phyloP scores from a whole-genome alignment of 352 stramenopile species.

The Phytopythium cucurbitacearum region DNA sequence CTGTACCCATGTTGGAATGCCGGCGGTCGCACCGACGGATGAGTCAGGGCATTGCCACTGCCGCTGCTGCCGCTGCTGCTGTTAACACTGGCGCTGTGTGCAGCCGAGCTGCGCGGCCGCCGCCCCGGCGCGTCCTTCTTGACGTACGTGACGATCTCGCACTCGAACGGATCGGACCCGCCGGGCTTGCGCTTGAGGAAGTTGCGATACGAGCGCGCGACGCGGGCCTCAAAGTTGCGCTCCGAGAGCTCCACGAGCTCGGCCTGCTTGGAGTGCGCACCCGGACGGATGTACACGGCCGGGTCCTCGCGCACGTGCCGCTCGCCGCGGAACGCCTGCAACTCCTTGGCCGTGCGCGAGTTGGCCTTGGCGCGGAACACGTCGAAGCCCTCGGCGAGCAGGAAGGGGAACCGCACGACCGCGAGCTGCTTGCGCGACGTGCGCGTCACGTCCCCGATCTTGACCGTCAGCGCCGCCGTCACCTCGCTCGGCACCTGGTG shows the following conservation, averaged over 20 bases:
- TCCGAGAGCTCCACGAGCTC: slow-evolving; percentile 65
- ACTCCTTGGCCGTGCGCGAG: slow-evolving; percentile 41
- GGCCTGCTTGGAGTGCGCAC: slow-evolving; percentile 76
- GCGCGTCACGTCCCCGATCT: slow-evolving; percentile 64
- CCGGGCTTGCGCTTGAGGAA: slow-evolving; percentile 70
- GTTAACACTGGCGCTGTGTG: slow-evolving; percentile 12
- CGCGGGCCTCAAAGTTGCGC: slow-evolving; percentile 63
- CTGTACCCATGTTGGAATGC: neutral
- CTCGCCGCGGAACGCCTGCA: slow-evolving; percentile 36
- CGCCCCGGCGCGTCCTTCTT: slow-evolving; percentile 35
- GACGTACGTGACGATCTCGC: slow-evolving; percentile 71
- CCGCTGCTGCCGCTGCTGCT: slow-evolving; percentile 6
- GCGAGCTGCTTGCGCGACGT: slow-evolving; percentile 71
- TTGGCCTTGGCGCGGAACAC: slow-evolving; percentile 72
- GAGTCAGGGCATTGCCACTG: slow-evolving; percentile 7
- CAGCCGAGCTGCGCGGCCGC: slow-evolving; percentile 10
- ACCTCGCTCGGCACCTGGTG: slow-evolving; percentile 51
- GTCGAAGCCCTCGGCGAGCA: slow-evolving; percentile 67
- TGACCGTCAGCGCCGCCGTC: slow-evolving; percentile 62
- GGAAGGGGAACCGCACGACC: slow-evolving; percentile 56
- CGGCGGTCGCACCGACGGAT: neutral
- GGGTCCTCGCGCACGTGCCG: slow-evolving; percentile 53
- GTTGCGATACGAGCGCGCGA: slow-evolving; percentile 71
- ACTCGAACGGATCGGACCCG: slow-evolving; percentile 42
- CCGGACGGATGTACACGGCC: slow-evolving; percentile 74